phyloP scores from a whole-genome alignment of 2,329 filamentous ascomycete genomes.

The Cytospora piceicola region DNA sequence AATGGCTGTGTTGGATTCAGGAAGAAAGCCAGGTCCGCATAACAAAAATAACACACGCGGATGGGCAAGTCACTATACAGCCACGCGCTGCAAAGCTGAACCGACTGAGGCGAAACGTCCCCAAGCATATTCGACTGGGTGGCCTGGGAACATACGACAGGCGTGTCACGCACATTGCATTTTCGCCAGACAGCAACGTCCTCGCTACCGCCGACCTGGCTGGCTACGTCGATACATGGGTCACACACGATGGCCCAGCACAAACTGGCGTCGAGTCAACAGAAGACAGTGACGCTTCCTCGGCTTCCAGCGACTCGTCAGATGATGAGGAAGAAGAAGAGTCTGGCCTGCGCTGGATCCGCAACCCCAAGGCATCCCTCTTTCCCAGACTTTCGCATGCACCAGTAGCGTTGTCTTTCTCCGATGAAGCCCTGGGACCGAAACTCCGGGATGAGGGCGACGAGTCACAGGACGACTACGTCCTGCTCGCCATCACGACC shows the following conservation, averaged over 20 bases:
- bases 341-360: constrained; percentile 70
- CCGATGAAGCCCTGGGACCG: constrained; percentile 49
- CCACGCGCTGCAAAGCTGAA: constrained; percentile 52
- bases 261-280: constrained; percentile 34
- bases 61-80: constrained; percentile 45
- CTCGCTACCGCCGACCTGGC: constrained; percentile 80
- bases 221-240: constrained; percentile 87
- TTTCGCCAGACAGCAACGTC: constrained; percentile 79
- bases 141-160: constrained; percentile 77
- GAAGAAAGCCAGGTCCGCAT: constrained; percentile 63
- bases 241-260: constrained; percentile 62
- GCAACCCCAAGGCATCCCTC: constrained; percentile 71
- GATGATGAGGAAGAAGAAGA: constrained; percentile 39
- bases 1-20: constrained; percentile 70
- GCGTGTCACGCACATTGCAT: constrained; percentile 73
- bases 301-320: constrained; percentile 35
- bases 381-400: constrained; percentile 69
- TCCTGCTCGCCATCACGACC: constrained; percentile 53
- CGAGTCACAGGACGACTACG: constrained; percentile 20
- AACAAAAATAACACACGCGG: constrained; percentile 48
- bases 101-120: constrained; percentile 57
- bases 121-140: constrained; percentile 62
- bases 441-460: constrained; percentile 33
- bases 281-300: constrained; percentile 42
- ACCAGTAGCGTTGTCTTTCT: constrained; percentile 71